These are phyloP conservation scores for Raffaelea deltoideospora DNA, from an alignment of 2,329 filamentous ascomycete species.

Conservation along the genomic window DNA sequence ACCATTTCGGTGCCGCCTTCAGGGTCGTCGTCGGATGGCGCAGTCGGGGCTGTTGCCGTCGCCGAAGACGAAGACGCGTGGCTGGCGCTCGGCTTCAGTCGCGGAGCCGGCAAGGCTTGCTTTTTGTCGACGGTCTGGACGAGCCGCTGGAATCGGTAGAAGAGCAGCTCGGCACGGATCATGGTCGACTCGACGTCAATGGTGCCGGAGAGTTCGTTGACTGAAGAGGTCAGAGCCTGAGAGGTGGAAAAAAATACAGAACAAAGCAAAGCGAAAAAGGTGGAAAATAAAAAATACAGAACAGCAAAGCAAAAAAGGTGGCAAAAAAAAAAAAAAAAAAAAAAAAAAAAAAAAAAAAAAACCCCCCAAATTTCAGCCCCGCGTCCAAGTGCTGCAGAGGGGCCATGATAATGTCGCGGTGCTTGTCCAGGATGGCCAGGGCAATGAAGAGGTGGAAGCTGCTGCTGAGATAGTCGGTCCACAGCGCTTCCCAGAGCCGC, in stretches of 20 bases:
- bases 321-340: conserved; percentile 17
- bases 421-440: conserved; percentile 86
- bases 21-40: background rate
- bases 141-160: conserved; percentile 71
- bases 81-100: conserved; percentile 9
- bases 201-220: conserved; percentile 86
- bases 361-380: conserved; percentile 83
- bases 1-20: conserved; percentile 3
- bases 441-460: conserved; percentile 94
- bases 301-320: conserved; percentile 7
- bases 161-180: conserved; percentile 76
- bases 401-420: conserved; percentile 89
- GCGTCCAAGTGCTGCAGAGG: conserved; percentile 93
- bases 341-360: background rate
- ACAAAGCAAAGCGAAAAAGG: conserved; percentile 4
- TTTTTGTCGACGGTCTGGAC: conserved; percentile 91
- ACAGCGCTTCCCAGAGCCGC: conserved; percentile 79
- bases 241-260: conserved; percentile 5
- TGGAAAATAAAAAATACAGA: background rate
- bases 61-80: background rate
- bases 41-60: background rate
- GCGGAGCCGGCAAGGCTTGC: conserved; percentile 58
- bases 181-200: conserved; percentile 84
- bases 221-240: no score
- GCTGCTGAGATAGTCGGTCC: conserved; percentile 81